These are phyloP conservation scores for Schoenoplectus triqueter DNA, from an alignment of 202 grass and related monocot species.

Conservation along the genomic window DNA sequence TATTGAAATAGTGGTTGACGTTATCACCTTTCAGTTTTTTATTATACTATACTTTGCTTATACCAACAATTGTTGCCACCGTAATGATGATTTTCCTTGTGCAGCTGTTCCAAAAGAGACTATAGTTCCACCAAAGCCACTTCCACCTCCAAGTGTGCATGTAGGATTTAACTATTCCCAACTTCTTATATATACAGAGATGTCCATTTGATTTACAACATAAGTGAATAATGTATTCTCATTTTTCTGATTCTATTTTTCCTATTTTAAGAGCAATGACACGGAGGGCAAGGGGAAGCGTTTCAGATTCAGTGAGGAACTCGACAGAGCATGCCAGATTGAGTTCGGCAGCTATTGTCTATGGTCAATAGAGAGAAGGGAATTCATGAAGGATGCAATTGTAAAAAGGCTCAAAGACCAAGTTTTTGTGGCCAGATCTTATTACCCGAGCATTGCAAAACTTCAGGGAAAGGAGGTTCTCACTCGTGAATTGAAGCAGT, in stretches of 20 bases:
- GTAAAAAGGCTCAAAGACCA: constrained; percentile 93
- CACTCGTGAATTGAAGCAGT: constrained; percentile 82
- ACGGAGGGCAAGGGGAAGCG: constrained; percentile 7
- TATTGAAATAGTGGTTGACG: constrained; percentile 15
- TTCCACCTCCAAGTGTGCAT: constrained; percentile 37
- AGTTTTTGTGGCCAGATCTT: constrained; percentile 85
- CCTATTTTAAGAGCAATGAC: constrained; percentile 42
- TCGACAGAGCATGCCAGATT: constrained; percentile 82
- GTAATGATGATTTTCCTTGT: constrained; percentile 38
- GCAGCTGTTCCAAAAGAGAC: constrained; percentile 55
- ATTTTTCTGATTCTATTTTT: constrained; percentile 30
- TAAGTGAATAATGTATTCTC: neutral
- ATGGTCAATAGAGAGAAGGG: constrained; percentile 91
- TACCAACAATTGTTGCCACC: neutral
- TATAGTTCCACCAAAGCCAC: constrained; percentile 46
- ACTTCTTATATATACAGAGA: constrained; percentile 10
- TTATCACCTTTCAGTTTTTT: neutral
- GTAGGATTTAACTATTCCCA: constrained; percentile 54
- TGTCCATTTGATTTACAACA: constrained; percentile 20
- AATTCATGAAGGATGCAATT: constrained; percentile 72
- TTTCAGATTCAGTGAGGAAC: constrained; percentile 65
- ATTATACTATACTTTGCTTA: constrained; percentile 13
- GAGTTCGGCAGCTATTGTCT: constrained; percentile 95
- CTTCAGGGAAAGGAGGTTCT: constrained; percentile 69
- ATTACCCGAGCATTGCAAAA: constrained; percentile 91